Conservation (phyloP, 2,329 filamentous ascomycete species). For the Waltergamsia citrina region DNA sequence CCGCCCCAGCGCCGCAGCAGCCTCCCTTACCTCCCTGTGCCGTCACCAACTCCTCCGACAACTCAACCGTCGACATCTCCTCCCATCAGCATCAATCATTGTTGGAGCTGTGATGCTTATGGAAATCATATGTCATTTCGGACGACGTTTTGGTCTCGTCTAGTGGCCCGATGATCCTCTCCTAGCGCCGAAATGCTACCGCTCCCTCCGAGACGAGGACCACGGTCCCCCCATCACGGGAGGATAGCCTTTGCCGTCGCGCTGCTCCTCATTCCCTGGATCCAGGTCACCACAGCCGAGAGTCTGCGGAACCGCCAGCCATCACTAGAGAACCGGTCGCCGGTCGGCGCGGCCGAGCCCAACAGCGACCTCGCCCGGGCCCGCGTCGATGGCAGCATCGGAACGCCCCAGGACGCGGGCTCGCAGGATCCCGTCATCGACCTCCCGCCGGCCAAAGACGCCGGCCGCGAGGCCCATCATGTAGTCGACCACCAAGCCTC, state of each 20-base stretch:
- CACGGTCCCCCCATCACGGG: conserved; percentile 32
- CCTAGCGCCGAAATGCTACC: conserved; percentile 41
- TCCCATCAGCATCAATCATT: no score
- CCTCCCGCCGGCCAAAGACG: conserved; percentile 15
- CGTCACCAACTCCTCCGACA: no score
- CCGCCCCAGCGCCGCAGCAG: no score
- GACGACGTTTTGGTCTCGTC: neutral
- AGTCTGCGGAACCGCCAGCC: neutral
- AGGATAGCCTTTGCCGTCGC: conserved; percentile 45
- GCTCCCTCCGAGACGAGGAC: conserved; percentile 51
- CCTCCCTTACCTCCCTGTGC: no score
- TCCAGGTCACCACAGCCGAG: conserved; percentile 30
- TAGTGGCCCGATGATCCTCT: neutral
- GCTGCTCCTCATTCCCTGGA: conserved; percentile 46
- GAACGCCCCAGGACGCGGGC: neutral
- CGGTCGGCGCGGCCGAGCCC: neutral
- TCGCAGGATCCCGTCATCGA: conserved; percentile 7
- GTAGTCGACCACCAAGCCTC: conserved; percentile 12
- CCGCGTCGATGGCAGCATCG: neutral
- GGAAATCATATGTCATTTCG: no score
- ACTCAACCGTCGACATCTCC: no score
- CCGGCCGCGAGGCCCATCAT: conserved; percentile 16
- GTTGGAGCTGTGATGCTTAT: no score
- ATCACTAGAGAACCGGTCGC: neutral
- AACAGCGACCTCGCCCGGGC: neutral